These are phyloP conservation scores for Stagonosporopsis chrysanthemi DNA, from an alignment of 2,329 filamentous ascomycete species.

Conservation along the genomic window DNA sequence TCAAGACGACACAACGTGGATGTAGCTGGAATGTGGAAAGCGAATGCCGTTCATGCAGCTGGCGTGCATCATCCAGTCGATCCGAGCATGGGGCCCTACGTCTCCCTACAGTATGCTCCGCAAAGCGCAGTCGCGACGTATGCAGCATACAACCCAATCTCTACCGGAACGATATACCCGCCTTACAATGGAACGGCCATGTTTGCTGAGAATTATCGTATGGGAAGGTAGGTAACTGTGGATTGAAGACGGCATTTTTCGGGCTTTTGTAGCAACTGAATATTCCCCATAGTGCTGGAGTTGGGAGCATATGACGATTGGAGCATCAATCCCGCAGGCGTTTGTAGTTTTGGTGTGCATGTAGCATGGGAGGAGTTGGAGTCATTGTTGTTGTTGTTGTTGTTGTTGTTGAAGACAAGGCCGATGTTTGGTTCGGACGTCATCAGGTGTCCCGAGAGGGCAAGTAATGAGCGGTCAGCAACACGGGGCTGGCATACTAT, in stretches of 20 bases:
- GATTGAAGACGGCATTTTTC: neutral
- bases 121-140: neutral
- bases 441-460: neutral
- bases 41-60: neutral
- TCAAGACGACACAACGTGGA: slow-evolving; percentile 25
- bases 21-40: slow-evolving; percentile 21
- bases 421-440: neutral
- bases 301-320: neutral
- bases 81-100: slow-evolving; percentile 1
- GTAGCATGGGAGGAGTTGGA: neutral
- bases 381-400: too few relatives aligned
- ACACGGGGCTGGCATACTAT: neutral
- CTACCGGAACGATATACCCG: slow-evolving; percentile 1
- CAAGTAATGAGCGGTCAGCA: too few relatives aligned
- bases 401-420: neutral
- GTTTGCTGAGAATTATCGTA: slow-evolving; percentile 12
- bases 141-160: slow-evolving; percentile 9
- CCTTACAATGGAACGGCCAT: slow-evolving; percentile 2
- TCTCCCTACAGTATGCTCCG: slow-evolving; percentile 3
- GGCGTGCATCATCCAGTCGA: neutral
- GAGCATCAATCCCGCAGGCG: neutral
- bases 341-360: neutral
- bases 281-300: neutral
- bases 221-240: slow-evolving; percentile 8
- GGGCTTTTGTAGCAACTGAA: neutral